Conservation (phyloP, 2,329 filamentous ascomycete species). For the Phaeophleospora eucalypticola region DNA sequence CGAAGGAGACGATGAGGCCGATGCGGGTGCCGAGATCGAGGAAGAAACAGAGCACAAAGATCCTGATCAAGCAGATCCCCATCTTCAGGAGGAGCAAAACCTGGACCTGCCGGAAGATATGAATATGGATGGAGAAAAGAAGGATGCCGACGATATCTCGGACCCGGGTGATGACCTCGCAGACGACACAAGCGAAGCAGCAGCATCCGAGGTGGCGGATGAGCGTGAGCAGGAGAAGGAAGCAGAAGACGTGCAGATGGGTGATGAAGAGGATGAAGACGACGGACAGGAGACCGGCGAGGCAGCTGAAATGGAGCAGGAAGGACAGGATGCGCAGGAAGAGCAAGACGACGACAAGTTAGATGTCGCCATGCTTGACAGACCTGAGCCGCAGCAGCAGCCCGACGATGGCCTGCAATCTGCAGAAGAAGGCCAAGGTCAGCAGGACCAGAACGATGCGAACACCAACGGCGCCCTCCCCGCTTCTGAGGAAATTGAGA, state of each 20-base stretch:
- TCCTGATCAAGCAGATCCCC: constrained; percentile 64
- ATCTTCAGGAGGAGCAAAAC: constrained; percentile 75
- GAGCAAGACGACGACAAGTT: constrained; percentile 38
- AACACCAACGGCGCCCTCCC: constrained; percentile 38
- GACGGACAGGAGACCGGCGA: constrained; percentile 14
- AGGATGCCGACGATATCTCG: constrained; percentile 44
- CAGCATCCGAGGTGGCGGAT: constrained; percentile 16
- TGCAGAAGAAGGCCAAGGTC: constrained; percentile 40
- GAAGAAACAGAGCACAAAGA: constrained; percentile 66
- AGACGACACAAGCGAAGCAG: constrained; percentile 20
- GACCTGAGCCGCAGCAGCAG: constrained; percentile 36
- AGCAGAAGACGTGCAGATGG: constrained; percentile 22
- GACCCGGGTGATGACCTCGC: constrained; percentile 34
- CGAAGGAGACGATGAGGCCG: constrained; percentile 55
- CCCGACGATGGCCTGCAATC: constrained; percentile 44
- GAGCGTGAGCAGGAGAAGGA: constrained; percentile 13
- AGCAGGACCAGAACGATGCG: constrained; percentile 37
- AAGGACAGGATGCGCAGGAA: constrained; percentile 36
- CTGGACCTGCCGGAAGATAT: constrained; percentile 85
- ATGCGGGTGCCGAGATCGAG: constrained; percentile 43
- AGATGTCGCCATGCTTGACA: constrained; percentile 39
- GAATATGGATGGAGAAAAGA: constrained; percentile 68
- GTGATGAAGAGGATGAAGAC: constrained; percentile 23
- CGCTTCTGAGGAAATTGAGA: constrained; percentile 32
- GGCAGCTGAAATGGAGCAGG: constrained; percentile 34